phyloP scores from a whole-genome alignment of 805 yeast species.

The Suhomyces tanzawaensis region DNA sequence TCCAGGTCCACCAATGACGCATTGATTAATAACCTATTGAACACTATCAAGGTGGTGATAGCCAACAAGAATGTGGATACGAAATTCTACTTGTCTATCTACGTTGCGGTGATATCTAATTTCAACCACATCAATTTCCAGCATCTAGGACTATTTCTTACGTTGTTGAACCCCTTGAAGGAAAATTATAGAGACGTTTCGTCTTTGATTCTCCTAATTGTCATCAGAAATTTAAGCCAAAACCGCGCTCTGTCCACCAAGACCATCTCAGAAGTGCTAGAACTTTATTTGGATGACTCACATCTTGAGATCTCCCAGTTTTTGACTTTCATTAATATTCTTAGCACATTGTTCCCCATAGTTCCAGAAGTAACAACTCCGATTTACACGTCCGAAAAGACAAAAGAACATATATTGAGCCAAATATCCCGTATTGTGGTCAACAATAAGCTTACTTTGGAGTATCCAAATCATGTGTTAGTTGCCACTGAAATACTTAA shows the following conservation, averaged over 20 bases:
- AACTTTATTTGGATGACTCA: constrained; percentile 15
- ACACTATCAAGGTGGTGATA: constrained; percentile 6
- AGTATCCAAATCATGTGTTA: constrained; percentile 6
- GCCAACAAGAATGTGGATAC: background rate
- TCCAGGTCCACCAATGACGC: background rate
- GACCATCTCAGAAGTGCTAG: constrained; percentile 22
- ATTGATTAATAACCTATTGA: constrained; percentile 8
- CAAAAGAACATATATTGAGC: constrained; percentile 15
- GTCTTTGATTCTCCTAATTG: constrained; percentile 17
- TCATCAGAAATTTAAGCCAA: constrained; percentile 19
- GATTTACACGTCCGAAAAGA: constrained; percentile 20
- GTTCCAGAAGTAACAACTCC: constrained; percentile 21
- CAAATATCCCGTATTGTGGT: background rate
- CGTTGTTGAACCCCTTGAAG: constrained; percentile 14
- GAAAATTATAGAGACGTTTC: constrained; percentile 13
- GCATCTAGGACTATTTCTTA: constrained; percentile 21
- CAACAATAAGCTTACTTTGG: background rate
- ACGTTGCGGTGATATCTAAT: constrained; percentile 18
- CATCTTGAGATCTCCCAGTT: constrained; percentile 13
- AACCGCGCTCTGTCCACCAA: constrained; percentile 14
- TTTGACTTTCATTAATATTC: constrained; percentile 18
- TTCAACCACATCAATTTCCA: constrained; percentile 17
- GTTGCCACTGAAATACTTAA: constrained; percentile 14
- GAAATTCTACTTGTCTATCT: constrained; percentile 15
- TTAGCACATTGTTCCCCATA: constrained; percentile 28